Percentiles rank a stretch among this genome's conserved stretches.
phyloP scores from a whole-genome alignment of 176 grass and related monocot genomes.

The Phoenix roebelenii region DNA sequence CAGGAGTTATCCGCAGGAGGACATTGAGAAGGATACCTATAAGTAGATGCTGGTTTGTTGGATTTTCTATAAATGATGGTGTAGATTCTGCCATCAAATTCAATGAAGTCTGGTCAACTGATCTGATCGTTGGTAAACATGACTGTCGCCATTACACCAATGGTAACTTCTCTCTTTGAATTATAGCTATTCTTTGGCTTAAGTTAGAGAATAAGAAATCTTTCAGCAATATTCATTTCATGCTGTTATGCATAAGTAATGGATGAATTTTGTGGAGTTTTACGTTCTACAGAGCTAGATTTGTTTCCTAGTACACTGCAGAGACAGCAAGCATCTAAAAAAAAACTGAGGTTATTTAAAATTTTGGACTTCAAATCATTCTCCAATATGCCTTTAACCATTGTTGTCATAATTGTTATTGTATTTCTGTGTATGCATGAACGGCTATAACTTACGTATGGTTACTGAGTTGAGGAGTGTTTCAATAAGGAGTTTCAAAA shows the following conservation, averaged over 20 bases:
- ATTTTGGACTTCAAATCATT: no score
- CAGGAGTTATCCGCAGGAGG: slow-evolving; percentile 65
- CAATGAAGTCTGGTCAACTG: slow-evolving; percentile 56
- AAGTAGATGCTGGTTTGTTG: slow-evolving; percentile 66
- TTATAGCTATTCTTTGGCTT: not conserved
- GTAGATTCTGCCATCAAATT: slow-evolving; percentile 43
- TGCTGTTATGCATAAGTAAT: not conserved
- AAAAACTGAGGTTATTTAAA: no score
- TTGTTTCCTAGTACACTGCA: no score
- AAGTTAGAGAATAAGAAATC: not conserved
- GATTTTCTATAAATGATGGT: slow-evolving; percentile 32
- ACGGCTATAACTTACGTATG: no score
- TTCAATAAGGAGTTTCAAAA: no score
- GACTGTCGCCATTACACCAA: slow-evolving; percentile 79
- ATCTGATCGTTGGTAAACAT: slow-evolving; percentile 56
- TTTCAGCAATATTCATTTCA: not conserved
- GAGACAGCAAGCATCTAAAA: no score
- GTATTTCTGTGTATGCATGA: no score
- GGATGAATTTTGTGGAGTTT: no score
- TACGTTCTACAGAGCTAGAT: no score
- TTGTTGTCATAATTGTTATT: no score
- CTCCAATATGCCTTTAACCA: no score
- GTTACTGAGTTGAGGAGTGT: no score
- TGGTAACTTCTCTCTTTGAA: slow-evolving; percentile 24
- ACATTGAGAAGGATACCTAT: slow-evolving; percentile 39